Conservation (phyloP, 805 yeast genomes). For the Myxozyma nipponensis region DNA sequence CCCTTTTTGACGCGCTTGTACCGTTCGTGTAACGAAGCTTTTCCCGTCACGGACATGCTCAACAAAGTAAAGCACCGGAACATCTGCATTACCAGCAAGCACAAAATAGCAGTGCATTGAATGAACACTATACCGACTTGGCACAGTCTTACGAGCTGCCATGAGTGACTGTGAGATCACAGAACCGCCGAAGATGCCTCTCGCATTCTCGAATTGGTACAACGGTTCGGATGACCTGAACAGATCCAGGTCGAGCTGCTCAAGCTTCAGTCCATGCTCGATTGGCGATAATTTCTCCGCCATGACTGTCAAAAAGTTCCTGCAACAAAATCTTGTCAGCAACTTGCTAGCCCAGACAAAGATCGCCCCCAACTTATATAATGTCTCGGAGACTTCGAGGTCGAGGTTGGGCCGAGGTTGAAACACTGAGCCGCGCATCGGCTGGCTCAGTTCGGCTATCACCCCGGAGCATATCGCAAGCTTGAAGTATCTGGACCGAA, state of each 20-base stretch:
- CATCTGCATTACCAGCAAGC: conserved; percentile 29
- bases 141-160: conserved; percentile 30
- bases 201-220: conserved; percentile 24
- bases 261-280: conserved; percentile 27
- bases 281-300: too few species aligned
- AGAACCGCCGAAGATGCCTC: conserved; percentile 31
- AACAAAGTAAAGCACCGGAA: conserved; percentile 54
- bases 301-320: too few species aligned
- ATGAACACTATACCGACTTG: conserved; percentile 23
- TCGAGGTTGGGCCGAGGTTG: too few species aligned
- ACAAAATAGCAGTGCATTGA: conserved; percentile 31
- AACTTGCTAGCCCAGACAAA: too few species aligned
- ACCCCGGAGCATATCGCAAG: too few species aligned
- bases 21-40: conserved; percentile 50
- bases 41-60: conserved; percentile 50
- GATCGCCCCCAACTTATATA: too few species aligned
- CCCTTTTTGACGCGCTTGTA: conserved; percentile 54
- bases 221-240: conserved; percentile 24
- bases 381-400: too few species aligned
- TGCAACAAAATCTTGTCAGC: too few species aligned
- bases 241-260: conserved; percentile 27
- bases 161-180: conserved; percentile 30
- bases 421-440: too few species aligned
- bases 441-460: too few species aligned
- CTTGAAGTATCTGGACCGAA: too few species aligned